These are phyloP conservation scores for Triticum timopheevii DNA, from an alignment of 176 grass and related monocot species.

Conservation along the genomic window DNA sequence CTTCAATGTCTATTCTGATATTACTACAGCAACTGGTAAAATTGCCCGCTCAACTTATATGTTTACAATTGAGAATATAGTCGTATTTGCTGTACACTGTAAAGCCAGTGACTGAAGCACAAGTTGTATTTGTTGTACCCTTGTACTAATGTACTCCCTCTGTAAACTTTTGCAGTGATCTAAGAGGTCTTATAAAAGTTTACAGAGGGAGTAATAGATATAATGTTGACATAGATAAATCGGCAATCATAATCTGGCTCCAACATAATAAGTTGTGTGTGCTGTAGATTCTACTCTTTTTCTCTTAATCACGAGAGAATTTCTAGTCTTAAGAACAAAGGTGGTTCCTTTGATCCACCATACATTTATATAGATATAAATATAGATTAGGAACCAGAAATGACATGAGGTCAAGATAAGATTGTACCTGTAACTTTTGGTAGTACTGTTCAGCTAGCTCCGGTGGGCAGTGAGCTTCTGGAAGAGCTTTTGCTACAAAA, in stretches of 20 bases:
- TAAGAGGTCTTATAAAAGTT: no score
- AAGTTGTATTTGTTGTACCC: not conserved
- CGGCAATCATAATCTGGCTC: not conserved
- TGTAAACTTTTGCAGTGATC: no score
- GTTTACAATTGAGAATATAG: not conserved
- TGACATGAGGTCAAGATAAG: not conserved
- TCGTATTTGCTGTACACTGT: not conserved
- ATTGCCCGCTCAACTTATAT: not conserved
- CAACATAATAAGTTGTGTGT: not conserved
- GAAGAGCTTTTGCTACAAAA: slow-evolving; percentile 75
- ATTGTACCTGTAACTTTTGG: slow-evolving; percentile 77
- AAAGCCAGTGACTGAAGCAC: not conserved
- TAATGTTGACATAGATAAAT: not conserved
- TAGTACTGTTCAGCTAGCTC: slow-evolving; percentile 89
- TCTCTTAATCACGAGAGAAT: not conserved
- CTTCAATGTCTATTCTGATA: no score
- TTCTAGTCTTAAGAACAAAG: not conserved
- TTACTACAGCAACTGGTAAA: not conserved
- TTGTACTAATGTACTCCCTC: no score
- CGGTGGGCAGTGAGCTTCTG: slow-evolving; percentile 68
- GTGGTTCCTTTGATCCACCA: not conserved
- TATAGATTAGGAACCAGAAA: slow-evolving; percentile 5
- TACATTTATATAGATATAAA: not conserved
- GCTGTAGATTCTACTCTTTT: not conserved
- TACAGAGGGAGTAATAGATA: not conserved